Evolutionary conservation across 805 yeast species (phyloP), one percentile per base, ranked within the genome.

Genomic region (Candida koratica): DNA sequence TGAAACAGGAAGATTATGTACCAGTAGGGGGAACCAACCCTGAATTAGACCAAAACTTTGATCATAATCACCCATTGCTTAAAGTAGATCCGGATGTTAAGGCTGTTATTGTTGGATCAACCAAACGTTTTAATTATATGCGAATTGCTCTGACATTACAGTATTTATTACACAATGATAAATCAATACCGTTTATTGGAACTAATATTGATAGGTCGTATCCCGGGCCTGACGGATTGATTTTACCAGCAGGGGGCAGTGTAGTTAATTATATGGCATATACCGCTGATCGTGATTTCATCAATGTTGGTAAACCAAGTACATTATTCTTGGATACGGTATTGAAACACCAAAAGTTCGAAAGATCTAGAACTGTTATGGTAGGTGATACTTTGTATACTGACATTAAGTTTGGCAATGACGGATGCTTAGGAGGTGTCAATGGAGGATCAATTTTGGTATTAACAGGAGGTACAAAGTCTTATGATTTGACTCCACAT

Each of bases 341-440:
- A 13, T 35, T 64, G 23, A 41, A 45, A 4, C 49, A 48, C 15
- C 52, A 50, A 28, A 49, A 49, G 10, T 63, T 60, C 44, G 55
- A 54, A 16, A 50, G 45, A 20, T 37, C 33, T 13, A 51, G 45
- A 22, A 60, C 69, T 2, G 40, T 64, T 30, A 64, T 64, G 70
- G 57, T 64, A 6, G 70, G 70, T 9, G 70, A 64, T 39, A 64
- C 70, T 4, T 45, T 64, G 25, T 64, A 64, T 40, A 64, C 70
- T 3, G 70, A 64, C 39, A 63, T 64, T 41, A 64, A 64, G 43
- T 64, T 64, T 44, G 70, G 69, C 3, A 64, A 64, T 37, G 70
- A 64, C 38, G 68, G 69, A 1, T 38, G 48, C 1, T 45, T 63
- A 26, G 68, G 67, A 0, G 53, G 56, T 16, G 52, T 45, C 1